Evolutionary conservation across 2,329 filamentous ascomycete species (phyloP).

Genomic region (Xylaria sp.): DNA sequence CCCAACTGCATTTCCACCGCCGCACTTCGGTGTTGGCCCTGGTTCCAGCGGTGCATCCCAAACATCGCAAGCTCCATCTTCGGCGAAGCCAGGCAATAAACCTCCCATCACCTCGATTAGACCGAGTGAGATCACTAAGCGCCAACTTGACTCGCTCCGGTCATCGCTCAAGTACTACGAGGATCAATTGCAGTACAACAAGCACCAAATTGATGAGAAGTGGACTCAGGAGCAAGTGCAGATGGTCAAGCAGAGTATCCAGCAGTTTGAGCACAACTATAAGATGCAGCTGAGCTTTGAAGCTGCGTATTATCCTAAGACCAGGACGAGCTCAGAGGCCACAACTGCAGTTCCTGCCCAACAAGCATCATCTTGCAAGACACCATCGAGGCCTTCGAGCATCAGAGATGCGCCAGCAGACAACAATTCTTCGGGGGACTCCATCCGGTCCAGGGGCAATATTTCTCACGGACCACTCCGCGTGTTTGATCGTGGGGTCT

Average conservation of each 20-base stretch:
- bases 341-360: constrained; percentile 11
- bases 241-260: constrained; percentile 49
- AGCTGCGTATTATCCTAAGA: constrained; percentile 45
- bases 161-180: constrained; percentile 58
- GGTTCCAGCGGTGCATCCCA: constrained; percentile 5
- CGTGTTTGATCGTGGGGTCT: constrained; percentile 18
- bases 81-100: constrained; percentile 22
- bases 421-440: constrained; percentile 28
- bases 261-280: constrained; percentile 55
- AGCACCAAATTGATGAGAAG: constrained; percentile 63
- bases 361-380: constrained; percentile 16
- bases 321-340: constrained; percentile 28
- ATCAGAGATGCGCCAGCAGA: constrained; percentile 28
- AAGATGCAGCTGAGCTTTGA: constrained; percentile 52
- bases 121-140: constrained; percentile 62
- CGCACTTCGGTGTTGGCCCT: constrained; percentile 5
- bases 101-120: constrained; percentile 62
- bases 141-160: constrained; percentile 57
- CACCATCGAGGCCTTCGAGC: constrained; percentile 34
- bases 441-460: constrained; percentile 20
- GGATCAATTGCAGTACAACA: constrained; percentile 63
- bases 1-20: constrained; percentile 14
- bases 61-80: constrained; percentile 4
- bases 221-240: constrained; percentile 49
- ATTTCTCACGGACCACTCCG: constrained; percentile 17